These are phyloP conservation scores for Ambrosia artemisiifolia DNA, from an alignment of 129 eudicot genomes.

Conservation along the genomic window DNA sequence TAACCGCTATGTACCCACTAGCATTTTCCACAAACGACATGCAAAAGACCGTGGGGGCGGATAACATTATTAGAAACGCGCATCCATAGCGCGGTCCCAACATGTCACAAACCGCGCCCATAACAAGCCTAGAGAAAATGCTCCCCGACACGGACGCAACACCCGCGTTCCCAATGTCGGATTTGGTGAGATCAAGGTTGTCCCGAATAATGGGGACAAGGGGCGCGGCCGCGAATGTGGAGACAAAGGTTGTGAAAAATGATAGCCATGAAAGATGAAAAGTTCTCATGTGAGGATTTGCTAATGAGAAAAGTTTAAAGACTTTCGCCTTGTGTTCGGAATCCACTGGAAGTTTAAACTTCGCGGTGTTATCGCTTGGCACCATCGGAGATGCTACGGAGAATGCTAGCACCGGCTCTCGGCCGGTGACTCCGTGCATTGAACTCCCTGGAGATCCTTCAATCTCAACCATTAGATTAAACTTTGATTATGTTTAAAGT, in stretches of 20 bases:
- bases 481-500: too few species aligned
- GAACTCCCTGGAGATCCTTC: constrained; percentile 45
- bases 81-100: constrained; percentile 64
- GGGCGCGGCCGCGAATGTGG: constrained; percentile 63
- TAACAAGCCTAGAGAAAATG: constrained; percentile 51
- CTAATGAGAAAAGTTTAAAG: constrained; percentile 44
- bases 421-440: constrained; percentile 42
- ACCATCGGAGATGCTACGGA: constrained; percentile 29
- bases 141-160: constrained; percentile 60
- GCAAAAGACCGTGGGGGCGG: constrained; percentile 59
- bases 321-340: constrained; percentile 56
- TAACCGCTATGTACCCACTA: constrained; percentile 40
- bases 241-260: constrained; percentile 50
- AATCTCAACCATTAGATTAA: constrained; percentile 23
- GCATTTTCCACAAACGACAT: constrained; percentile 51
- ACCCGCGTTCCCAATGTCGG: constrained; percentile 57
- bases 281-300: constrained; percentile 63
- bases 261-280: constrained; percentile 58
- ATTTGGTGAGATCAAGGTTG: constrained; percentile 48
- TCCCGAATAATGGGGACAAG: constrained; percentile 63
- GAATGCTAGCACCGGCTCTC: constrained; percentile 31
- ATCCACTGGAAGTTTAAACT: constrained; percentile 52
- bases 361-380: constrained; percentile 28
- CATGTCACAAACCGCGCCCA: constrained; percentile 62
- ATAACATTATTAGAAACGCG: constrained; percentile 51